Percentiles rank a stretch among this genome's conserved stretches.
These are phyloP conservation scores for Lathyrus oleraceus DNA, from an alignment of 306 rosid genomes.

Conservation along the genomic window DNA sequence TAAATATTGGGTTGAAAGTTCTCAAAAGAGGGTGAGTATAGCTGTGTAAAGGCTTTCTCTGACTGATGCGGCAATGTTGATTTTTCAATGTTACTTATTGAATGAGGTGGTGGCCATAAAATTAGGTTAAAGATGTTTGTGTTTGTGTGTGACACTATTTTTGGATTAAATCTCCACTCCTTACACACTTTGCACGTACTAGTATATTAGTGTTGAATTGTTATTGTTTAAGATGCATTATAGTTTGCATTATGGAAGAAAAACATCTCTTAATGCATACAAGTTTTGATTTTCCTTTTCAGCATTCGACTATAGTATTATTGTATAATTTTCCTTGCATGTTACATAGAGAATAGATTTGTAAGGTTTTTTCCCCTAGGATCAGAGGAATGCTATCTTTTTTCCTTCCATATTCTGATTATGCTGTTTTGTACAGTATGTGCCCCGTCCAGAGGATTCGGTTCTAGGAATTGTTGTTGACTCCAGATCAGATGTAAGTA, in stretches of 20 bases:
- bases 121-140: constrained; percentile 11
- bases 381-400: background rate
- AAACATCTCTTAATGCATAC: constrained; percentile 9
- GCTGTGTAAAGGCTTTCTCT: constrained; percentile 19
- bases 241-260: constrained; percentile 20
- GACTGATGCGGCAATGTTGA: constrained; percentile 4
- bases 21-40: constrained; percentile 82
- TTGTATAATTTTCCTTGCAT: background rate
- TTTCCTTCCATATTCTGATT: constrained; percentile 3
- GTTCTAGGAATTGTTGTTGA: constrained; percentile 88
- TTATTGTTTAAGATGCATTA: no score
- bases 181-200: background rate
- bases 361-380: background rate
- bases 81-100: constrained; percentile 14
- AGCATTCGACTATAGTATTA: background rate
- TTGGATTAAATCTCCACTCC: background rate
- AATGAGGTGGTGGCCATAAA: background rate
- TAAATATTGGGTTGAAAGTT: constrained; percentile 91
- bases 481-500: constrained; percentile 83
- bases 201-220: no score
- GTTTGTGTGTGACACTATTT: background rate
- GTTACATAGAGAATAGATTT: background rate
- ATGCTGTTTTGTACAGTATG: constrained; percentile 61
- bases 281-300: constrained; percentile 1
- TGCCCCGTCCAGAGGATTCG: constrained; percentile 79